Evolutionary conservation across 805 yeast species (phyloP), one percentile per base, ranked within the genome.

Genomic region (Starmerella stigmatis): DNA sequence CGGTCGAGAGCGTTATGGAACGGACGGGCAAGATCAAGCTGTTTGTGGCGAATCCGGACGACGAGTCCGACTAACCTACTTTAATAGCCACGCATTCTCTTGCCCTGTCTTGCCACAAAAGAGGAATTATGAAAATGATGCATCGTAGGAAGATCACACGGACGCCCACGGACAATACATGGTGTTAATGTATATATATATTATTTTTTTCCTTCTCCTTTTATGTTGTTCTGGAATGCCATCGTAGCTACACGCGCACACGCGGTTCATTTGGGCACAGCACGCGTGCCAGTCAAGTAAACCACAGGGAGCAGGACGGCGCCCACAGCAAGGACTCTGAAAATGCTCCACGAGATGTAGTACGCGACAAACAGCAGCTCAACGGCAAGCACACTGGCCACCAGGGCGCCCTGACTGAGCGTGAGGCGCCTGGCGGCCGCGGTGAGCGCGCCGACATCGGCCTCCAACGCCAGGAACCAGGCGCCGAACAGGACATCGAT

Each of bases 281-380:
- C 32, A 20, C 25, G 45, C 17, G 13, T 17, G 11, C 25, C 23
- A 10, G 32, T 12, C 92, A 92, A 43, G 76, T 81, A 58, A 25
- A 79, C 66, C 27, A 81, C 70, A 1, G 76, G 68, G 4, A 72
- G 73, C 44, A 80, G 62, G 19, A 76, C 55, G 6, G 67, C 65
- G 17, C 66, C 59, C 49, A 74, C 67, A 51, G 66, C 64, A 31
- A 81, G 57, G 6, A 85, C 72, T 15, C 69, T 66, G 61, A 81
- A 81, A 32, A 81, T 78, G 13, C 80, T 69, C 28, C 75, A 67
- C 16, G 75, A 73, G 53, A 73, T 58, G 63, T 71, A 81, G 64
- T 81, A 81, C 49, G 67, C 70, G 48, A 74, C 57, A 48, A 81
- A 78, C 11, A 70, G 64, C 25, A 59, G 56, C 61, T 81, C 86